Percentiles rank a stretch among this genome's conserved stretches.
phyloP scores from a whole-genome alignment of 495 filamentous ascomycete genomes.

The Cairneyella variabilis region DNA sequence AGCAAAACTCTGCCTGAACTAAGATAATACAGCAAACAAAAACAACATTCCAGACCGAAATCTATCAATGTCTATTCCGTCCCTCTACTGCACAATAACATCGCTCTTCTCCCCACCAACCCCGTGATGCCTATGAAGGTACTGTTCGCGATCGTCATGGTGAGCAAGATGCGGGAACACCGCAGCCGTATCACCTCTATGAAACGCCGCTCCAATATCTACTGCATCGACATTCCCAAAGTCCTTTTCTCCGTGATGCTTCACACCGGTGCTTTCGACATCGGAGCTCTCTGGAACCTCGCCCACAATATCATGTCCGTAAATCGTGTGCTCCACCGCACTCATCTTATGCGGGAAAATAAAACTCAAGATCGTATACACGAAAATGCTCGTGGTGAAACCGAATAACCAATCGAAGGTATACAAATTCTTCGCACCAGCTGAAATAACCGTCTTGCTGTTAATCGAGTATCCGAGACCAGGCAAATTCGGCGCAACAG shows the following conservation, averaged over 20 bases:
- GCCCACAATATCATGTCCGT: slow-evolving; percentile 15
- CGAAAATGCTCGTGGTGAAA: slow-evolving; percentile 37
- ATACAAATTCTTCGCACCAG: slow-evolving; percentile 37
- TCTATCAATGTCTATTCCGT: too few relatives aligned
- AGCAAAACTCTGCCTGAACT: too few relatives aligned
- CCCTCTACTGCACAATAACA: too few relatives aligned
- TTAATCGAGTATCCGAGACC: slow-evolving; percentile 34
- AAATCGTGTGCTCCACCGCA: slow-evolving; percentile 30
- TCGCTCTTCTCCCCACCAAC: too few relatives aligned
- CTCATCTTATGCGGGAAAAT: slow-evolving; percentile 32
- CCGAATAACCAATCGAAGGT: slow-evolving; percentile 49
- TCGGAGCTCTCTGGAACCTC: not conserved
- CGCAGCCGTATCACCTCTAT: too few relatives aligned
- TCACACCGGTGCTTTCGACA: slow-evolving; percentile 7
- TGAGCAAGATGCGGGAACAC: too few relatives aligned
- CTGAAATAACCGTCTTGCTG: slow-evolving; percentile 26
- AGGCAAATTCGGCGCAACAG: slow-evolving; percentile 59
- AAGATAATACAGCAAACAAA: too few relatives aligned
- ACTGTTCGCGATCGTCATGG: too few relatives aligned
- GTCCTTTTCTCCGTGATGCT: not conserved
- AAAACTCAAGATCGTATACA: slow-evolving; percentile 33
- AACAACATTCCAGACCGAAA: too few relatives aligned
- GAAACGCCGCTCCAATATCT: too few relatives aligned
- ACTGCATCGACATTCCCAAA: slow-evolving; percentile 3
- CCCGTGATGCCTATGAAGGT: too few relatives aligned